Conservation (phyloP, 2,329 filamentous ascomycete species). For the Colletotrichum melonis region DNA sequence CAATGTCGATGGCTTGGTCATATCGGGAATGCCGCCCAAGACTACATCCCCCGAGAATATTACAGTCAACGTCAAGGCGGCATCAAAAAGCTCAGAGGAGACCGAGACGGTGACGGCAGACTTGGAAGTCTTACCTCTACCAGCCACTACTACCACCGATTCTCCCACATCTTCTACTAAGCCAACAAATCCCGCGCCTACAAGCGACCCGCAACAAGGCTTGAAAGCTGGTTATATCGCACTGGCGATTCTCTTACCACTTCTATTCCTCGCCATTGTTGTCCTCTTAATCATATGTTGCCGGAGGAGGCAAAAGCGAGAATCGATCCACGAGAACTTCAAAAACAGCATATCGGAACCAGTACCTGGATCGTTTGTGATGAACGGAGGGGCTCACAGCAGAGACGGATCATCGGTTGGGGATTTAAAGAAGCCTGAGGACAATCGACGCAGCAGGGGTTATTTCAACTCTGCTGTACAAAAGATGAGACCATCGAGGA, state of each 20-base stretch:
- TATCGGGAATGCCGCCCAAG: constrained; percentile 55
- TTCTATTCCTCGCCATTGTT: constrained; percentile 19
- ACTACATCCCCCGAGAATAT: constrained; percentile 42
- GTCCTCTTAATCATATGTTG: constrained; percentile 42
- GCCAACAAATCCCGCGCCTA: constrained; percentile 38
- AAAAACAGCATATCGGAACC: constrained; percentile 46
- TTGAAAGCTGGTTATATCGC: constrained; percentile 33
- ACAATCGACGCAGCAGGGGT: constrained; percentile 28
- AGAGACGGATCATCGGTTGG: constrained; percentile 33
- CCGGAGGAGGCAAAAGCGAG: constrained; percentile 37
- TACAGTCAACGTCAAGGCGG: constrained; percentile 44
- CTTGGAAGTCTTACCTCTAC: constrained; percentile 47
- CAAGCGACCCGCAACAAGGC: constrained; percentile 12
- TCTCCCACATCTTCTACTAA: constrained; percentile 40
- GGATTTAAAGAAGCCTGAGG: constrained; percentile 37
- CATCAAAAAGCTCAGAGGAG: constrained; percentile 45
- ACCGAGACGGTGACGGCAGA: constrained; percentile 52
- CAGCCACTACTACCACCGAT: constrained; percentile 37
- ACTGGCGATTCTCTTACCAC: constrained; percentile 31
- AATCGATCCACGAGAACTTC: constrained; percentile 30
- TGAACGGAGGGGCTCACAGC: constrained; percentile 38
- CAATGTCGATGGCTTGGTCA: constrained; percentile 48
- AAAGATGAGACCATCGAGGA: constrained; percentile 30
- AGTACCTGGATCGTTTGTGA: constrained; percentile 43
- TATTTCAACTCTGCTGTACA: constrained; percentile 34